Conservation (phyloP, 176 grass and related monocot genomes). For the Musa beccarii region DNA sequence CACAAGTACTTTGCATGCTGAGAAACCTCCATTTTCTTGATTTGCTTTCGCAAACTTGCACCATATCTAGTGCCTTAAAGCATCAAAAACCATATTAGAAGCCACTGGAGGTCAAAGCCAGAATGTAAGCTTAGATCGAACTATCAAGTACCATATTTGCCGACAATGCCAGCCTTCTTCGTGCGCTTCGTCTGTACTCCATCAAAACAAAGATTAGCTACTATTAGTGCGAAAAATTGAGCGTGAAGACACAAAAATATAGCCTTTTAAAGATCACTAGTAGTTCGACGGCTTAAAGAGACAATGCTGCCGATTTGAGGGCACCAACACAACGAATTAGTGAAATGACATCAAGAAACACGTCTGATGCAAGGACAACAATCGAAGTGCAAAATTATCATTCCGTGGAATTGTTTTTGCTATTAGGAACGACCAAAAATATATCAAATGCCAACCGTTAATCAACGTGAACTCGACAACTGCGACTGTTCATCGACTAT, state of each 20-base stretch:
- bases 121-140: too few relatives aligned
- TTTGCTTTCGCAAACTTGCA: slow-evolving; percentile 11
- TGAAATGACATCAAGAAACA: too few relatives aligned
- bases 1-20: slow-evolving; percentile 12
- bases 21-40: slow-evolving; percentile 10
- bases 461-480: too few relatives aligned
- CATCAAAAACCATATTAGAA: background rate
- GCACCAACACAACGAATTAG: too few relatives aligned
- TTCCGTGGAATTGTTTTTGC: too few relatives aligned
- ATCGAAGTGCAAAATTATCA: too few relatives aligned
- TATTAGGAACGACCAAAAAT: too few relatives aligned
- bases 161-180: slow-evolving; percentile 10
- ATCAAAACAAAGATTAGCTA: background rate
- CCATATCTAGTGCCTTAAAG: slow-evolving; percentile 3
- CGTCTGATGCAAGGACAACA: too few relatives aligned
- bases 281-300: too few relatives aligned
- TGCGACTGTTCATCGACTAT: too few relatives aligned
- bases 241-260: background rate
- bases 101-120: background rate
- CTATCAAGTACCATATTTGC: slow-evolving; percentile 6
- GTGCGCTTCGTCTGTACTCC: slow-evolving; percentile 3
- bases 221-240: background rate
- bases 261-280: background rate
- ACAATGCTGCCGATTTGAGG: too few relatives aligned
- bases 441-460: too few relatives aligned